Base-by-base conservation (phyloP, 345 rosid species). In the Clausena lansium region DNA sequence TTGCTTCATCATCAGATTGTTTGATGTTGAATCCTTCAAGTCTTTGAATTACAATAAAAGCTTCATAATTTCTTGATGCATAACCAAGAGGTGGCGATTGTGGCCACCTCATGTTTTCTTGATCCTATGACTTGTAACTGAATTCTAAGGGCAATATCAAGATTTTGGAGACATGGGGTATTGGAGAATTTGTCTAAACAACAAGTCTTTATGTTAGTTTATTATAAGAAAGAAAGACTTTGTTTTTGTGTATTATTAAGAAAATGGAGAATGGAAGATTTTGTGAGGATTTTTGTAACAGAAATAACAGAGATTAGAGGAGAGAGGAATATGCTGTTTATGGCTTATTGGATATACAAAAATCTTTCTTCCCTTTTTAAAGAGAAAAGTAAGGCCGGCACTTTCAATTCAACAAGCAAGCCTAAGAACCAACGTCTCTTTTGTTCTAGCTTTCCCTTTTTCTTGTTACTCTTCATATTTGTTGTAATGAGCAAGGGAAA, bases 21-120 rank as follows among this genome's bases (percentile, higher is more conserved):
- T 35, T 47, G 59, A 47, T 77, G 70, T 63, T 78, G 68, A 87
- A 61, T 22, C 92, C 90, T 35, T 87, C 81, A 59, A 89, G 69
- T 32, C 73, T 82, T 33, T 79, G 79, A 10, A 91, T 47, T 24
- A 77, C 78, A 47, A 86, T 65, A 54, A 76, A 65, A 24, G 71
- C 91, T 76, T 88, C 90, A 64, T 82, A 86, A 80, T 85, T 91
- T 24, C 80, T 85, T 38, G 91, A 84, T 70, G 80, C 79, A 25
- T 65, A 36, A 35, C 69, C 45, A 65, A 81, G 55, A 10, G 88
- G 85, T 38, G 86, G 88, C 91, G 89, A 88, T 59, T 88, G 86
- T 3, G 86, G 81, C 91, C 91, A 88, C 67, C 81, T 79, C 89
- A 85, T 88, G 78, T 84, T 90, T 67, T 79, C 83, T 67, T 45